Percentiles rank a stretch among this genome's conserved stretches.
These are phyloP conservation scores for Cyberlindnera xishuangbannaensis DNA, from an alignment of 805 yeast genomes.

Conservation along the genomic window DNA sequence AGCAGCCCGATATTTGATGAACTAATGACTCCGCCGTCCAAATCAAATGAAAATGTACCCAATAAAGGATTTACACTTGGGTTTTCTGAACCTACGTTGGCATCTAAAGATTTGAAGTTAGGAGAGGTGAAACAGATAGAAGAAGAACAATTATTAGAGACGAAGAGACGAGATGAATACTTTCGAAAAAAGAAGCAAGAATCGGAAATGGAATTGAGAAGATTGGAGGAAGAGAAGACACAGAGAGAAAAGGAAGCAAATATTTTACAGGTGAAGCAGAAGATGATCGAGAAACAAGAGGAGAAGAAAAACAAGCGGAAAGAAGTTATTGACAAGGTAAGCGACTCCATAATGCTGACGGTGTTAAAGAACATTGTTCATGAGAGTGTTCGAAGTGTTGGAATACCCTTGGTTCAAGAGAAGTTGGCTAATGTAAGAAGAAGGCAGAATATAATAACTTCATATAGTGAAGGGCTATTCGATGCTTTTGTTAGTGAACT, in stretches of 20 bases:
- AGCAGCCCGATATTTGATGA: too few relatives aligned
- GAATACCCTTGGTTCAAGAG: background rate
- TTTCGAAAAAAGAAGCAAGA: slow-evolving; percentile 1
- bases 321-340: slow-evolving; percentile 15
- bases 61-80: too few relatives aligned
- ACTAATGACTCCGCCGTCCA: too few relatives aligned
- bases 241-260: slow-evolving; percentile 6
- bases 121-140: background rate
- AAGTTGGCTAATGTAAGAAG: slow-evolving; percentile 12
- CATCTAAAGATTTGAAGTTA: background rate
- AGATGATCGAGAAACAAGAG: slow-evolving; percentile 16
- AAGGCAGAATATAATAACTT: slow-evolving; percentile 28
- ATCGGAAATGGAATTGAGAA: background rate
- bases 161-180: too few relatives aligned
- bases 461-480: slow-evolving; percentile 46
- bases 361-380: slow-evolving; percentile 15
- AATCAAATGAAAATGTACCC: too few relatives aligned
- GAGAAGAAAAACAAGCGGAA: slow-evolving; percentile 9
- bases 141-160: background rate
- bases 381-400: background rate
- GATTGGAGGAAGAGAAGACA: slow-evolving; percentile 3
- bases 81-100: background rate
- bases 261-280: slow-evolving; percentile 11
- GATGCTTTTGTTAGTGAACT: slow-evolving; percentile 58
- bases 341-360: slow-evolving; percentile 2